Percentiles rank a stretch among this genome's conserved stretches.
Evolutionary conservation across 2,329 filamentous ascomycete genomes (phyloP).

Genomic region (Chrysosporium queenslandicum): DNA sequence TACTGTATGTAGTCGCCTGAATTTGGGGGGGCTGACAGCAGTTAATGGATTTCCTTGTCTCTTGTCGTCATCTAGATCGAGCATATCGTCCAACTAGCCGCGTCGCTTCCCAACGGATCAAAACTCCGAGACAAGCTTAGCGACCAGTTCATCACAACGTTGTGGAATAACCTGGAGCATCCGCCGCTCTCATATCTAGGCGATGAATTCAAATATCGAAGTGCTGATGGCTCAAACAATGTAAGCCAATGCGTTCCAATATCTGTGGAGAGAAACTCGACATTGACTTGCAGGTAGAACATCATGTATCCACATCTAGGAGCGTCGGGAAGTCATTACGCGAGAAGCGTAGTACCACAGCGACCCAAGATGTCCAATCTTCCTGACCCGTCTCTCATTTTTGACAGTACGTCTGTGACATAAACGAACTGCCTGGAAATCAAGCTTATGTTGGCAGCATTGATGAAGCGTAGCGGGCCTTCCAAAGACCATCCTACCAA

Average conservation of each 20-base stretch:
- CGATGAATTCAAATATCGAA: constrained; percentile 25
- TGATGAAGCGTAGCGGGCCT: constrained; percentile 16
- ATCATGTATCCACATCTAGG: constrained; percentile 21
- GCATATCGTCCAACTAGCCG: constrained; percentile 9
- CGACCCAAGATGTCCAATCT: constrained; percentile 15
- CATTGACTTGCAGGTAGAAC: constrained; percentile 15
- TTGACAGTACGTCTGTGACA: constrained; percentile 19
- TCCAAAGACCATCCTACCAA: constrained; percentile 34
- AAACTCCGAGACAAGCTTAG: constrained; percentile 21
- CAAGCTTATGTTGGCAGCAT: constrained; percentile 9
- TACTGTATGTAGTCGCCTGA: not conserved
- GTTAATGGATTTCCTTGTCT: not conserved
- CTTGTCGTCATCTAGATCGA: constrained; percentile 4
- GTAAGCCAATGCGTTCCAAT: constrained; percentile 6
- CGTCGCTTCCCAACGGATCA: constrained; percentile 10
- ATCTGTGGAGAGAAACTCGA: not conserved
- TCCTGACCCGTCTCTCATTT: constrained; percentile 22
- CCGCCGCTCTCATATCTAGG: constrained; percentile 27
- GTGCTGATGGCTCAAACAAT: constrained; percentile 25
- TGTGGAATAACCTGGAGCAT: constrained; percentile 28
- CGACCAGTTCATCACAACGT: constrained; percentile 22
- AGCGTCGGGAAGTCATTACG: constrained; percentile 22
- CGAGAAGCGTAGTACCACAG: constrained; percentile 20
- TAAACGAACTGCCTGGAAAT: not conserved
- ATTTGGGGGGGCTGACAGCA: not conserved